Evolutionary conservation across 805 yeast species (phyloP).

Genomic region (Clavispora carvajalis): DNA sequence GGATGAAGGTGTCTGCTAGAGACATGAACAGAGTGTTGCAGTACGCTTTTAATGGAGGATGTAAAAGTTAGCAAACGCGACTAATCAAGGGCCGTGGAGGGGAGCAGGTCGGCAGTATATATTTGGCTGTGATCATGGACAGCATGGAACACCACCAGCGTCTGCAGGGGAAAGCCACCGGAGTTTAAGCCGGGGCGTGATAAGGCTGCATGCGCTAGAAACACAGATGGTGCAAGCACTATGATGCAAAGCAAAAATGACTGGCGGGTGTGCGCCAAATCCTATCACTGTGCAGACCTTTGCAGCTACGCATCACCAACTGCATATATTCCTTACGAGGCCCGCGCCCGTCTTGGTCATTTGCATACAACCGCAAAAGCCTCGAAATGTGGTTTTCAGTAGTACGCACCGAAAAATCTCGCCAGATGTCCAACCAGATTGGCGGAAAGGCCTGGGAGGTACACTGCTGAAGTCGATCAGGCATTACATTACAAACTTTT

Average conservation of each 20-base stretch:
- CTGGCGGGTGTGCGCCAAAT: neutral
- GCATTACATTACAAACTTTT: too few species aligned
- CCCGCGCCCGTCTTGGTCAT: neutral
- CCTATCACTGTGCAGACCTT: neutral
- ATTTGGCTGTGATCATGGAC: neutral
- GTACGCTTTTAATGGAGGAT: too few species aligned
- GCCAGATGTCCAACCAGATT: too few species aligned
- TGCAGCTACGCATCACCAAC: neutral
- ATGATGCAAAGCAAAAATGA: neutral
- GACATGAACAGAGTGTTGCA: neutral
- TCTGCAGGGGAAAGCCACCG: neutral
- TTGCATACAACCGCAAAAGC: neutral
- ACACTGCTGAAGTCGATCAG: too few species aligned
- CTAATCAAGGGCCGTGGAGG: neutral
- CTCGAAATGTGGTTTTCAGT: too few species aligned
- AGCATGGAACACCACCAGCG: neutral
- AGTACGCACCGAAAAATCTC: too few species aligned
- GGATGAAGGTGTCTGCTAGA: slow-evolving; percentile 3
- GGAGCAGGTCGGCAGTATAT: neutral
- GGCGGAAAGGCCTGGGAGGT: too few species aligned
- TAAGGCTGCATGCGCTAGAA: slow-evolving; percentile 1
- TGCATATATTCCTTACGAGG: neutral
- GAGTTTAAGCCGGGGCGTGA: neutral
- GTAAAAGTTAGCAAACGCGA: neutral
- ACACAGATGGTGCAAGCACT: neutral